Percentiles rank a stretch among this genome's conserved stretches.
These are phyloP conservation scores for Aspergillus thermomutatus DNA, from an alignment of 2,329 filamentous ascomycete genomes.

Conservation along the genomic window DNA sequence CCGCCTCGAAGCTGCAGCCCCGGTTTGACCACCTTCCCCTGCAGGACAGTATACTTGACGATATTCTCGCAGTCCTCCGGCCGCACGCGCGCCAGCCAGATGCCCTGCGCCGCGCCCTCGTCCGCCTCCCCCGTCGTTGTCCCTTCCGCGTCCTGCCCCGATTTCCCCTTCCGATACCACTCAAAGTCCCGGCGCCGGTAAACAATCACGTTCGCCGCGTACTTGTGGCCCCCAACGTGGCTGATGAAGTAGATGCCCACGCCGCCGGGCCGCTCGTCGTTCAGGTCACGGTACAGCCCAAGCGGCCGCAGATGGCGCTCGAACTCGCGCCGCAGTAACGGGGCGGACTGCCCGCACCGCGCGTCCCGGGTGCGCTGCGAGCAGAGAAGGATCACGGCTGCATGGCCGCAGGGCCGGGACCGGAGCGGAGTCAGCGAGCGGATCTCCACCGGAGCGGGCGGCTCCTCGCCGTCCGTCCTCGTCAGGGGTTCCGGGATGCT, in stretches of 20 bases:
- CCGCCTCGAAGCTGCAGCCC: conserved; percentile 80
- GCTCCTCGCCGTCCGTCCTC: conserved; percentile 13
- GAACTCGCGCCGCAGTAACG: conserved; percentile 81
- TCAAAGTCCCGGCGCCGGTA: conserved; percentile 62
- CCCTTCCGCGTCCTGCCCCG: conserved; percentile 17
- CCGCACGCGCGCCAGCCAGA: conserved; percentile 81
- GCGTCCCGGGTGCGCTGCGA: conserved; percentile 92
- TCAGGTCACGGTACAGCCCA: conserved; percentile 78
- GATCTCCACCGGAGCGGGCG: conserved; percentile 18
- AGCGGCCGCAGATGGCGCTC: conserved; percentile 83
- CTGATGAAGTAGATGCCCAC: conserved; percentile 96
- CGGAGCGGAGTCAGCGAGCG: conserved; percentile 43
- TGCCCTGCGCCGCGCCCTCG: conserved; percentile 75
- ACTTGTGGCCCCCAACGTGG: conserved; percentile 96
- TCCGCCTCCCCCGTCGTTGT: conserved; percentile 35
- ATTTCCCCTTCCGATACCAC: conserved; percentile 27
- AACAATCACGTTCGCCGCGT: conserved; percentile 88
- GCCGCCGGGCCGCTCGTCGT: conserved; percentile 85
- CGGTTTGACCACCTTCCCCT: conserved; percentile 93
- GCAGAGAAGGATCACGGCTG: conserved; percentile 85
- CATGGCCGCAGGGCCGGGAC: conserved; percentile 71
- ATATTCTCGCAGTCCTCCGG: conserved; percentile 94
- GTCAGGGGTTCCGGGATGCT: conserved; percentile 5
- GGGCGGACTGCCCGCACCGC: conserved; percentile 89
- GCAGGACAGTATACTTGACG: conserved; percentile 80